Evolutionary conservation across 805 yeast genomes (phyloP), one percentile per base, ranked within the genome.

Genomic region (Candida wancherniae): DNA sequence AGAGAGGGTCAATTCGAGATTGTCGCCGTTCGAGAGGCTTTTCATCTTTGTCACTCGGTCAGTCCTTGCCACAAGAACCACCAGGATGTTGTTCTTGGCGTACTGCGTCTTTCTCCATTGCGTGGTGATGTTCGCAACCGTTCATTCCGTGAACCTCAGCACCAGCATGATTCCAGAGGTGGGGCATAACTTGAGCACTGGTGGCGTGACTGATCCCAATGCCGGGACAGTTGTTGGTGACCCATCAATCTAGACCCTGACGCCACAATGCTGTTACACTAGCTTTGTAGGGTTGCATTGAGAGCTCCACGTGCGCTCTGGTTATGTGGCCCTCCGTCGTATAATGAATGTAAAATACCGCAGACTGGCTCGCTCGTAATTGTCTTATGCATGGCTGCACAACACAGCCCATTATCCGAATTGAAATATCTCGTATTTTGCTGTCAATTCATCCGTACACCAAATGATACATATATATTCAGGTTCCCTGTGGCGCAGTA

Each of bases 1-100:
- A 20, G 86, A 81, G 47, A 67, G 95, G 43, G 79, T 83, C 27
- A 70, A 72, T 29, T 75, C 87, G 6, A 71, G 75, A 28, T 65
- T 87, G 53, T 77, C 88, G 2, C 83, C 92, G 2, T 51, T 83
- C 34, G 97, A 92, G 46, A 68, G 94, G 37, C 57, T 84, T n/a
- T 82, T 80, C 42, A 75, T 78, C 37, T 75, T 78, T 35, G 67
- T 83, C 39, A 80, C 94, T 1, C 68, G 84, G 42, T 72, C 83
- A 0, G 73, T 87, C n/a, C 61, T 87, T 36, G 80, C 88, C 11
- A 84, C 84, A 31, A 69, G 81, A 42, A 58, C 76, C 10, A 77
- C 88, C 6, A 61, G 97, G 47, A 71, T 80, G 67, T 51, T 82
- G 25, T 85, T 86, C 55, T 67, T 85, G 26, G 63, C 67, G 3